phyloP scores from a whole-genome alignment of 176 grass and related monocot species.

The Elymus sibiricus region DNA sequence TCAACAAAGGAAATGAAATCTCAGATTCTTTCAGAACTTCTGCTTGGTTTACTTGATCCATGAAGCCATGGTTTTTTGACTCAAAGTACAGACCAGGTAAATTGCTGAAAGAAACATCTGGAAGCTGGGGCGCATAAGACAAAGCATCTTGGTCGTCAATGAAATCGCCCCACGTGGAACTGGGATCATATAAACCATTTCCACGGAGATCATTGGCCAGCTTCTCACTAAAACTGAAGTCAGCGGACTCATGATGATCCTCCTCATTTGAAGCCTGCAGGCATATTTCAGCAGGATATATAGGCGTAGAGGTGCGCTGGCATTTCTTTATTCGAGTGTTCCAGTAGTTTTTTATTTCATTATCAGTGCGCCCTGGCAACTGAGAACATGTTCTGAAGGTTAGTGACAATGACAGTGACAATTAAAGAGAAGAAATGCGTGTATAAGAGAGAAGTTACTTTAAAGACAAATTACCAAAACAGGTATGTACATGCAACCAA shows the following conservation, averaged over 20 bases:
- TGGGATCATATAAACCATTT: conserved; percentile 40
- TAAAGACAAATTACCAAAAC: neutral
- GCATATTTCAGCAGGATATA: conserved; percentile 56
- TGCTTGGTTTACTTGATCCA: conserved; percentile 42
- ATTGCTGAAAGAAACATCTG: conserved; percentile 45
- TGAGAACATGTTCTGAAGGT: conserved; percentile 46
- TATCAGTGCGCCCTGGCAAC: conserved; percentile 93
- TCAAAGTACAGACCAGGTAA: conserved; percentile 34
- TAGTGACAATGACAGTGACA: neutral
- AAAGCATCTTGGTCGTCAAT: conserved; percentile 30
- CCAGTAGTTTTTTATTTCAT: conserved; percentile 99
- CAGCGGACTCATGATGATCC: conserved; percentile 39
- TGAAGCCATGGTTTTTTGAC: conserved; percentile 40
- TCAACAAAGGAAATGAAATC: conserved; percentile 39
- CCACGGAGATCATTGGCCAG: conserved; percentile 41
- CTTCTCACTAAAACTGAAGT: conserved; percentile 36
- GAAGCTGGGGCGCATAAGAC: conserved; percentile 38
- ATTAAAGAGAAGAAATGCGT: conserved; percentile 1
- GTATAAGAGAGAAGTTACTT: conserved; percentile 10
- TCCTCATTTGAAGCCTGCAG: conserved; percentile 45
- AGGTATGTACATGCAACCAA: conserved; percentile 17
- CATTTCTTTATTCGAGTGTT: conserved; percentile 91
- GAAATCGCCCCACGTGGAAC: conserved; percentile 40
- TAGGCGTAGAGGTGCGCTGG: conserved; percentile 35
- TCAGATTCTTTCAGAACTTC: conserved; percentile 50